Conservation (phyloP, 768 basidiomycete genomes). For the Mycena kentingensis region DNA sequence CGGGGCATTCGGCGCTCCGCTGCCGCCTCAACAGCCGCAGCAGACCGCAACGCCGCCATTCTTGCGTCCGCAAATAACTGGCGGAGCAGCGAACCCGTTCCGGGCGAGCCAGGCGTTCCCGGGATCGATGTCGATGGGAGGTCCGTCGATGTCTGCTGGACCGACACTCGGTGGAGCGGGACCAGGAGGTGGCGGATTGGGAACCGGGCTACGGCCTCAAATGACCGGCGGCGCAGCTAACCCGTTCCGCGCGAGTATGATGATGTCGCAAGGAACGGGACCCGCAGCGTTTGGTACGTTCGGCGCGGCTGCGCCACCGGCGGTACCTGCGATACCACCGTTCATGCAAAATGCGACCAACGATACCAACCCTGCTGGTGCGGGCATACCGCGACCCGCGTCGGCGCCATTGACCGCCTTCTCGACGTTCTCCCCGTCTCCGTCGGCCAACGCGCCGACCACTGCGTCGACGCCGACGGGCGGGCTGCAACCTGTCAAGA, state of each 20-base stretch:
- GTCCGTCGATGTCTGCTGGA: constrained; percentile 4
- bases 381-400: constrained; percentile 51
- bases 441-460: constrained; percentile 37
- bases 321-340: constrained; percentile 15
- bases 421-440: constrained; percentile 25
- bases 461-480: constrained; percentile 24
- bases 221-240: constrained; percentile 61
- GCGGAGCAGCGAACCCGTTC: constrained; percentile 36
- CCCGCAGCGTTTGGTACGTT: constrained; percentile 44
- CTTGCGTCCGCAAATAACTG: constrained; percentile 40
- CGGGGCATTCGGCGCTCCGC: background rate
- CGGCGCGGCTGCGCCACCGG: background rate
- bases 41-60: constrained; percentile 21
- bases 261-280: constrained; percentile 65
- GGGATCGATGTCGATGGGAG: constrained; percentile 6
- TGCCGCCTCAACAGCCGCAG: constrained; percentile 2
- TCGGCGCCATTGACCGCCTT: constrained; percentile 69
- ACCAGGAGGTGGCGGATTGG: constrained; percentile 1
- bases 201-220: constrained; percentile 49
- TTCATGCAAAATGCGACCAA: constrained; percentile 23
- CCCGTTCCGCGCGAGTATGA: constrained; percentile 82
- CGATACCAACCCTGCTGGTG: constrained; percentile 4
- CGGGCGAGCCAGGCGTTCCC: constrained; percentile 33
- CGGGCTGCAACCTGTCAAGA: constrained; percentile 63
- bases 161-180: background rate